These are phyloP conservation scores for Fusarium fujikuroi DNA, from an alignment of 2,329 filamentous ascomycete genomes.

Conservation along the genomic window DNA sequence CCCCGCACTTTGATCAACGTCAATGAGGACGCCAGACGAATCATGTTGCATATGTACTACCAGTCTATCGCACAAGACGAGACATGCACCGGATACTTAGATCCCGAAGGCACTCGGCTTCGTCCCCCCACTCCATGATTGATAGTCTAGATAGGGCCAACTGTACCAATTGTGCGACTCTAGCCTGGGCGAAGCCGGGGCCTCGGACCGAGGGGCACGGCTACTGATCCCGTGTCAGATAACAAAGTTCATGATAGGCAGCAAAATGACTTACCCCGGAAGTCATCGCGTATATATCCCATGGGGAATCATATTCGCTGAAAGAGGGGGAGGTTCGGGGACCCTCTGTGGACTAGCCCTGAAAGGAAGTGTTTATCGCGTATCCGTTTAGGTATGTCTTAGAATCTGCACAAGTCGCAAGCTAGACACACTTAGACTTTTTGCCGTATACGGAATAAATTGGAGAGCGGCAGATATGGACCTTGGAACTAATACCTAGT, in stretches of 20 bases:
- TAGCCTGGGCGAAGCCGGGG: neutral
- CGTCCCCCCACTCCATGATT: neutral
- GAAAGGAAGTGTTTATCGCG: neutral
- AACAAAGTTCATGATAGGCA: neutral
- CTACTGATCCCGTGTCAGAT: neutral
- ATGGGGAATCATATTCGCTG: neutral
- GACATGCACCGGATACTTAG: conserved; percentile 1
- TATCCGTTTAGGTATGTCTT: neutral
- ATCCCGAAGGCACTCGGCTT: conserved; percentile 10
- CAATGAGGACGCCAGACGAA: conserved; percentile 9
- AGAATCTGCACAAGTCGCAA: neutral
- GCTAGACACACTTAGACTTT: neutral
- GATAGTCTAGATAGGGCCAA: neutral
- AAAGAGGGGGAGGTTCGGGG: neutral
- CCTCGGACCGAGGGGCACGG: conserved; percentile 19
- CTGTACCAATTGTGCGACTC: neutral
- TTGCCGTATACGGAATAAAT: neutral
- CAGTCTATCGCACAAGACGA: neutral
- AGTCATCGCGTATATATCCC: neutral
- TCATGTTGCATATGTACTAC: neutral
- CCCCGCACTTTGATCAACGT: conserved; percentile 20
- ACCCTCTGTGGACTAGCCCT: neutral
- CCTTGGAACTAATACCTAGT: neutral
- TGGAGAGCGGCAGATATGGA: neutral
- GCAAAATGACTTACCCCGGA: too few relatives aligned